phyloP scores from a whole-genome alignment of 352 stramenopile genomes.

The Globisporangium okanoganense region DNA sequence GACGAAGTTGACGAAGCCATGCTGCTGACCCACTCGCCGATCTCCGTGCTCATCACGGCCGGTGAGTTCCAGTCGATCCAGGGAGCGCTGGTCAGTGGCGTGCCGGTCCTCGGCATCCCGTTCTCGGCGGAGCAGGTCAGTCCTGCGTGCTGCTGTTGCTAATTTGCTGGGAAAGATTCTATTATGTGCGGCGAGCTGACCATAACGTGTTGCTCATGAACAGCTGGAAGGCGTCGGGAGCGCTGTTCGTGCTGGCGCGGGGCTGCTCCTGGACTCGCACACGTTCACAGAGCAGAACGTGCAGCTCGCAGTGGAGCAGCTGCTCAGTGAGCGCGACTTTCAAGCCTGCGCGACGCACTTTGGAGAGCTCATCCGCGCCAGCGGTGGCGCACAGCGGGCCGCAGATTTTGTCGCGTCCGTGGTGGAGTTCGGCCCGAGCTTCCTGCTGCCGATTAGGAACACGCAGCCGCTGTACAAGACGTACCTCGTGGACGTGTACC shows the following conservation, averaged over 20 bases:
- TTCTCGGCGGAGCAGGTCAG: conserved; percentile 66
- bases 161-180: background rate
- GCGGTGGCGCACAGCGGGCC: conserved; percentile 45
- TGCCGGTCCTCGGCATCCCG: conserved; percentile 67
- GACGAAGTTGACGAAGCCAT: conserved; percentile 39
- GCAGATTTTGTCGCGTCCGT: conserved; percentile 56
- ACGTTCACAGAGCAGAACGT: conserved; percentile 35
- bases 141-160: background rate
- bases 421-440: conserved; percentile 41
- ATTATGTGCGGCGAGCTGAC: background rate
- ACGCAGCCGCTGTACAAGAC: conserved; percentile 77
- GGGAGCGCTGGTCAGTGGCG: conserved; percentile 51
- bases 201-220: background rate
- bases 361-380: conserved; percentile 56
- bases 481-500: conserved; percentile 82
- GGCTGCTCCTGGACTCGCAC: conserved; percentile 30
- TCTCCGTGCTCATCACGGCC: conserved; percentile 54
- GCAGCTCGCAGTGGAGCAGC: conserved; percentile 24
- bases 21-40: conserved; percentile 31
- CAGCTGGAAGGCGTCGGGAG: conserved; percentile 65
- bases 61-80: conserved; percentile 58
- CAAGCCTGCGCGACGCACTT: conserved; percentile 34
- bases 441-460: conserved; percentile 52
- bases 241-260: conserved; percentile 50
- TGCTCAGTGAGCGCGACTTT: conserved; percentile 42